These are phyloP conservation scores for Platanus orientalis DNA, from an alignment of 164 flowering plant species.

Conservation along the genomic window DNA sequence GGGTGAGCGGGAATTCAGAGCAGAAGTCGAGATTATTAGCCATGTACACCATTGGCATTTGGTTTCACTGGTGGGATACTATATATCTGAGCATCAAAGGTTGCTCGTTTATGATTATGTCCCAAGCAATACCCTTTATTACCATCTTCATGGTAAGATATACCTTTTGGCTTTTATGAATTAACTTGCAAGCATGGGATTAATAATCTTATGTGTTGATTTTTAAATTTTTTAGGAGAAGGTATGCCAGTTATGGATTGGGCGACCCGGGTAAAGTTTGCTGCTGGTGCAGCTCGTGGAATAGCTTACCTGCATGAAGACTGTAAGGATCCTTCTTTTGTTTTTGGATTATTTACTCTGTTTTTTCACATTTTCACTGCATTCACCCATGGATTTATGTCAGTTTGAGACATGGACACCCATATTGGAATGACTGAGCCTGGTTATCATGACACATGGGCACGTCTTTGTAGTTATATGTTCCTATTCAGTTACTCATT, in stretches of 20 bases:
- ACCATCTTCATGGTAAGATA: constrained; percentile 82
- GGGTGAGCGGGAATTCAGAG: constrained; percentile 82
- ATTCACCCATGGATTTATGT: not conserved
- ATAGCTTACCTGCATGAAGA: constrained; percentile 91
- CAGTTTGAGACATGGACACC: not conserved
- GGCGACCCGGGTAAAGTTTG: constrained; percentile 64
- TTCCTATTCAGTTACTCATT: too few species aligned
- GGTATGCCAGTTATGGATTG: constrained; percentile 65
- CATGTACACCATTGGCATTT: constrained; percentile 79
- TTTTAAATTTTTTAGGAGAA: constrained; percentile 32
- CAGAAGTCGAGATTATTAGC: constrained; percentile 73
- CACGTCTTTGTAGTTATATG: too few species aligned
- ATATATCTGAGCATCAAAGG: constrained; percentile 61
- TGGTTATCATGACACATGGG: too few species aligned
- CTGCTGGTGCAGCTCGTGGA: constrained; percentile 92
- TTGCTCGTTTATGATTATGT: constrained; percentile 81
- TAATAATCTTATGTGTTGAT: not conserved
- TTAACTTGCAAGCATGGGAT: not conserved
- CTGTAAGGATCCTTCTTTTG: constrained; percentile 38
- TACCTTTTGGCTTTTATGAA: not conserved
- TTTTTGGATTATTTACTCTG: not conserved
- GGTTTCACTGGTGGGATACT: constrained; percentile 90
- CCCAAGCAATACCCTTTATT: constrained; percentile 77
- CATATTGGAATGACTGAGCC: too few species aligned
- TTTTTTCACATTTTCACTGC: not conserved